Evolutionary conservation across 805 yeast species (phyloP).

Genomic region (Komagataella pastoris): DNA sequence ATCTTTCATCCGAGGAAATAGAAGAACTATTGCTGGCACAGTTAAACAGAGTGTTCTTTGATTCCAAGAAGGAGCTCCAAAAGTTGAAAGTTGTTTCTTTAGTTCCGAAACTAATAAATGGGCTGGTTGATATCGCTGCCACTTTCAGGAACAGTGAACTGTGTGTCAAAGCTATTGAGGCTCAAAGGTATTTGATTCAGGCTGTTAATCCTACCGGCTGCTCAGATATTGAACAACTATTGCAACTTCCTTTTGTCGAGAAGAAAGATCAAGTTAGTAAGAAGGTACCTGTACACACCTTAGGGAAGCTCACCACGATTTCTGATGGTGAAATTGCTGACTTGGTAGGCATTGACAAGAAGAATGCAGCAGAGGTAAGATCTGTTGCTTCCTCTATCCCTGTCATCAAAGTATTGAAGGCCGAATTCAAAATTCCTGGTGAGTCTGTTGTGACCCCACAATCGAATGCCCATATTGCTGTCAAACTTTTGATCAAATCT

Average conservation of each 20-base stretch:
- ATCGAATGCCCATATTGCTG: conserved; percentile 58
- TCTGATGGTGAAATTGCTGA: conserved; percentile 40
- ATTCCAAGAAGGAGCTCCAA: conserved; percentile 17
- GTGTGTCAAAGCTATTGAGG: conserved; percentile 43
- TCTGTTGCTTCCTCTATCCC: conserved; percentile 57
- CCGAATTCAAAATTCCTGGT: conserved; percentile 80
- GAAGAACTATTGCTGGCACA: conserved; percentile 40
- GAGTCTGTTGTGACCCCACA: conserved; percentile 60
- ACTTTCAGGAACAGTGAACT: conserved; percentile 65
- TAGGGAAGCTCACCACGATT: conserved; percentile 57
- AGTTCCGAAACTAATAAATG: conserved; percentile 53
- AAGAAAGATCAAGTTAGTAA: conserved; percentile 32
- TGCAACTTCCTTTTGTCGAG: conserved; percentile 73
- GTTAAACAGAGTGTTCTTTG: conserved; percentile 30
- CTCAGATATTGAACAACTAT: conserved; percentile 41
- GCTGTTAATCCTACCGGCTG: conserved; percentile 44
- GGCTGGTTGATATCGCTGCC: conserved; percentile 70
- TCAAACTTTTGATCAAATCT: conserved; percentile 68
- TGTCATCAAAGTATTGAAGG: conserved; percentile 46
- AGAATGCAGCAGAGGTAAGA: conserved; percentile 21
- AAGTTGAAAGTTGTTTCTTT: conserved; percentile 47
- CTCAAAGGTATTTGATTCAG: conserved; percentile 61
- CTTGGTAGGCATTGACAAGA: conserved; percentile 36
- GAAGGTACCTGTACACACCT: conserved; percentile 37
- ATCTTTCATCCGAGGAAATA: conserved; percentile 32